Percentiles rank a stretch among this genome's conserved stretches.
These are phyloP conservation scores for Pseudogymnoascus sp. DNA, from an alignment of 2,329 filamentous ascomycete species.

Conservation along the genomic window DNA sequence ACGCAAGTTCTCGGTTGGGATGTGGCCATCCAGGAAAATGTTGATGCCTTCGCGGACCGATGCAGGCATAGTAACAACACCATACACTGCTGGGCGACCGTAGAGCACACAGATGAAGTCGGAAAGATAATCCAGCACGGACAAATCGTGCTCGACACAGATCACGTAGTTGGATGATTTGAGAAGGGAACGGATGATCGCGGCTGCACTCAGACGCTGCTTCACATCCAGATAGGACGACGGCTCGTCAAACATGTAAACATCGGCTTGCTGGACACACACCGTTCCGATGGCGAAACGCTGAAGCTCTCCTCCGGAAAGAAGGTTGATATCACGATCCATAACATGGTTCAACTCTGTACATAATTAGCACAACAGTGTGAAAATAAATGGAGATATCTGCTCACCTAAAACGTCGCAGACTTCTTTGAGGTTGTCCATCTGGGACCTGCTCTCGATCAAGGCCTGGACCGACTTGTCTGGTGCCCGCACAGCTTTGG, in stretches of 20 bases:
- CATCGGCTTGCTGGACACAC: constrained; percentile 91
- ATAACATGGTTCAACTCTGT: constrained; percentile 77
- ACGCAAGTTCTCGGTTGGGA: constrained; percentile 94
- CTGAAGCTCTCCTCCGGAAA: constrained; percentile 97
- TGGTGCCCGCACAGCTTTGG: constrained; percentile 76
- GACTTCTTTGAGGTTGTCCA: constrained; percentile 75
- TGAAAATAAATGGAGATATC: background rate
- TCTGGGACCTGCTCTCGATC: constrained; percentile 65
- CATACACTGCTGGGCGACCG: constrained; percentile 89
- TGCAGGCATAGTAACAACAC: constrained; percentile 90
- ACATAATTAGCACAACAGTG: constrained; percentile 1
- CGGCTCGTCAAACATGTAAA: constrained; percentile 99
- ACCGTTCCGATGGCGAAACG: constrained; percentile 95
- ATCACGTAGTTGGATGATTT: constrained; percentile 91
- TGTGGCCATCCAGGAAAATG: constrained; percentile 96
- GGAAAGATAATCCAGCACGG: constrained; percentile 94
- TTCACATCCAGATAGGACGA: constrained; percentile 99
- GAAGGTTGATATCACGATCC: constrained; percentile 79
- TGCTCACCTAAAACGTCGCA: constrained; percentile 61
- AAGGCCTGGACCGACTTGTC: constrained; percentile 73
- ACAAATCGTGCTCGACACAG: constrained; percentile 98
- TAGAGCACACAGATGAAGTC: constrained; percentile 98
- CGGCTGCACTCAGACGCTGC: constrained; percentile 87
- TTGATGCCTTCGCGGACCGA: constrained; percentile 99
- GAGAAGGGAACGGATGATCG: constrained; percentile 85